Evolutionary conservation across 805 yeast genomes (phyloP), one percentile per base, ranked within the genome.

Genomic region (Lipomyces lipofer): DNA sequence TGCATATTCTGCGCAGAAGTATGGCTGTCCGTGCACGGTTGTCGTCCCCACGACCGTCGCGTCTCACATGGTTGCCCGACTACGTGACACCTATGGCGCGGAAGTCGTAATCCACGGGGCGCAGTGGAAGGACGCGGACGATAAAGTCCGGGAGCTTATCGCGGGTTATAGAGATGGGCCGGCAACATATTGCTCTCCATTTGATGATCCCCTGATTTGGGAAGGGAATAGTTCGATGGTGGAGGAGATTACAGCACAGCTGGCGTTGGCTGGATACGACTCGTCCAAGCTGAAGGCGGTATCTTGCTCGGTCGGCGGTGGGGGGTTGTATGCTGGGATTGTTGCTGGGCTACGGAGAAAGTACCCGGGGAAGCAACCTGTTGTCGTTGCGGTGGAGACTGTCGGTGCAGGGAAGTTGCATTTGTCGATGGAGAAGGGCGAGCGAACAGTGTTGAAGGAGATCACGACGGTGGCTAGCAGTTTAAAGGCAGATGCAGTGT

Each of bases 211-310:
- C 2, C 82, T 82, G 55, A 90, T 92, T 60, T 88, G 95, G 76
- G 95, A 96, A 8, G 99, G 99, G 29, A 96, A 92, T 72, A 95
- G 96, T 57, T 88, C 96, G 30, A 81, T 91, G 62, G 95, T 95
- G 1, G 81, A 87, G 78, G 99, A 92, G 71, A 74, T 92, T 28
- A 74, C 88, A 48, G 78, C 90, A 68, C 97, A 92, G 73, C 78
- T 88, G 33, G 78, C 83, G 59, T 76, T 81, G 43, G 82, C 82
- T 53, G 56, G 56, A 13, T 51, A 25, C 24, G 30, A 22, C 17
- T 10, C 22, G 7, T 33, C 40, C 19, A 83, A 82, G 62, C 79
- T 92, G 54, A 80, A 79, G 54, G 97, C 97, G 1, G 85, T 92
- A 1, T 87, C 90, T 63, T 83, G 91, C 56, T 92, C 97, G 7